Conservation (phyloP, 2,329 filamentous ascomycete species). For the Lasiodiplodia sp. region DNA sequence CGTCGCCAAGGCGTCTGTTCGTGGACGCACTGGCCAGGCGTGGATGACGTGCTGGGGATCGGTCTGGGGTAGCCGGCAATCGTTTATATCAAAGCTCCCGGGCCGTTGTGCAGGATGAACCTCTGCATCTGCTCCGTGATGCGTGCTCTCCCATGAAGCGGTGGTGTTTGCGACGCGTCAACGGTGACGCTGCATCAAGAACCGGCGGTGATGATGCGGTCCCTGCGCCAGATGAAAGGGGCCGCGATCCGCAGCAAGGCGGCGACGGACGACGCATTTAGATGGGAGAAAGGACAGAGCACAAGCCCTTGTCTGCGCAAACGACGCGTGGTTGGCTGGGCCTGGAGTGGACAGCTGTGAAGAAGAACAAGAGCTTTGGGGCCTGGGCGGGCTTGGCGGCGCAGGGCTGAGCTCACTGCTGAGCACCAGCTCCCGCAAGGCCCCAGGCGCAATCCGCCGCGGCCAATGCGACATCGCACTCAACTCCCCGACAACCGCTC, state of each 20-base stretch:
- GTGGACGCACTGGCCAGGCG: constrained; percentile 13
- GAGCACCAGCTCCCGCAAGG: background rate
- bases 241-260: constrained; percentile 23
- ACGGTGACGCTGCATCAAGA: background rate
- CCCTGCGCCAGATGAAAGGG: constrained; percentile 23
- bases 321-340: constrained; percentile 19
- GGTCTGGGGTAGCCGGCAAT: constrained; percentile 20
- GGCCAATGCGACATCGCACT: constrained; percentile 19
- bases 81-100: constrained; percentile 20
- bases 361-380: background rate
- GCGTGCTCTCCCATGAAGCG: background rate
- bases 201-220: background rate
- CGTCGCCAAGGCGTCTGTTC: constrained; percentile 24
- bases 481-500: background rate
- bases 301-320: constrained; percentile 3
- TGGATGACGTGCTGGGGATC: constrained; percentile 24
- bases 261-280: background rate
- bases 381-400: constrained; percentile 18
- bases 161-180: constrained; percentile 3
- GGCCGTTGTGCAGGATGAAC: background rate
- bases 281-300: constrained; percentile 3
- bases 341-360: background rate
- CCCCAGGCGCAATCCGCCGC: background rate
- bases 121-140: background rate
- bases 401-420: constrained; percentile 21